These are phyloP conservation scores for Tulasnella sp. DNA, from an alignment of 768 basidiomycete species.

Conservation along the genomic window DNA sequence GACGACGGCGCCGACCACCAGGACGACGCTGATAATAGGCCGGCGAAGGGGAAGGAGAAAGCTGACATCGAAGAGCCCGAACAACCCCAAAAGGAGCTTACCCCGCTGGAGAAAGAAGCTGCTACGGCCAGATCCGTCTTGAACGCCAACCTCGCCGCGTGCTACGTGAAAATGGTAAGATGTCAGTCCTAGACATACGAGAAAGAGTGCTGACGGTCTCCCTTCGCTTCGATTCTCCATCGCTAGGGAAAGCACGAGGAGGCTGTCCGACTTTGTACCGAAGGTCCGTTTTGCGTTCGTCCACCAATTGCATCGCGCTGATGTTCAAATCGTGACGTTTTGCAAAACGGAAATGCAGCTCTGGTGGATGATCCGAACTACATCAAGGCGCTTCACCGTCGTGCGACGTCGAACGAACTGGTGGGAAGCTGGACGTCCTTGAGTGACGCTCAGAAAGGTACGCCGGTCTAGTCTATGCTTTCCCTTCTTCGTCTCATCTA, in stretches of 20 bases:
- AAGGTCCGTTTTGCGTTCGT: constrained; percentile 34
- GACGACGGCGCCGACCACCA: not conserved
- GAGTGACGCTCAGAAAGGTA: constrained; percentile 75
- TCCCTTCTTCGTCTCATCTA: not conserved
- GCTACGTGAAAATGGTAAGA: constrained; percentile 64
- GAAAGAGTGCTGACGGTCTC: not conserved
- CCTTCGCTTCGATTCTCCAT: not conserved
- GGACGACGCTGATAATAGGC: constrained; percentile 10
- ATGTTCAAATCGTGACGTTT: not conserved
- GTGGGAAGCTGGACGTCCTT: constrained; percentile 77
- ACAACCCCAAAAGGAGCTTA: constrained; percentile 17
- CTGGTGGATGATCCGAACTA: constrained; percentile 79
- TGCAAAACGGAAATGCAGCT: constrained; percentile 34
- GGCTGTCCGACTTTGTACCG: constrained; percentile 67
- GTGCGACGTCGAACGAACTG: constrained; percentile 76
- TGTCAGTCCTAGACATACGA: not conserved
- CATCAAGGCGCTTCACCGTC: constrained; percentile 75
- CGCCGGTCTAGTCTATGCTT: constrained; percentile 1
- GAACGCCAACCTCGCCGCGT: constrained; percentile 83
- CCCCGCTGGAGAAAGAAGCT: constrained; percentile 35
- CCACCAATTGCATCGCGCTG: constrained; percentile 17
- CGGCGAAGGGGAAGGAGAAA: constrained; percentile 19
- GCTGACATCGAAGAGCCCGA: constrained; percentile 21
- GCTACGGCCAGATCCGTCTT: constrained; percentile 56
- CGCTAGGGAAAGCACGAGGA: constrained; percentile 63